phyloP scores from a whole-genome alignment of 1,139 yeast species.

The Petasospora fabianii region DNA sequence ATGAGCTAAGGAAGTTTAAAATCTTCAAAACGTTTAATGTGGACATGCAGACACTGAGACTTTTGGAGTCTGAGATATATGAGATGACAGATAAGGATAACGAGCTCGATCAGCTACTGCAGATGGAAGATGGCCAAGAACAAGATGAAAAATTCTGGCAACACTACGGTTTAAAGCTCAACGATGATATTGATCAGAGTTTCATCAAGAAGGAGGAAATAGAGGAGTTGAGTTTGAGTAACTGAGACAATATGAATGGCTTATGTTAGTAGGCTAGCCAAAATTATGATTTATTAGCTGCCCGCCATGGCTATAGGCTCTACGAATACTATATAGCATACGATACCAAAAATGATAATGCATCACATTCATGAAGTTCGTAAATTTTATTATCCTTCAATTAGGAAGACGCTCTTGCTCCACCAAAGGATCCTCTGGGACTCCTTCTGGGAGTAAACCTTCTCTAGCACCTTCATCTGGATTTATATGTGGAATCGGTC shows the following conservation, averaged over 20 bases:
- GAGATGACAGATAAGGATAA: conserved; percentile 9
- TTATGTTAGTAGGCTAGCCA: not conserved
- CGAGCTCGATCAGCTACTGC: conserved; percentile 6
- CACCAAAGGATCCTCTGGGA: too few species aligned
- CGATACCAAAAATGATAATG: too few species aligned
- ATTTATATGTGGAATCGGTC: too few species aligned
- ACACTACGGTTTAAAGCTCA: conserved; percentile 3
- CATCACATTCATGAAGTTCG: too few species aligned
- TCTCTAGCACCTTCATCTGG: too few species aligned
- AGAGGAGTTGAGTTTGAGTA: conserved; percentile 4
- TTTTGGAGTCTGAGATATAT: conserved; percentile 14
- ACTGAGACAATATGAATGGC: not conserved
- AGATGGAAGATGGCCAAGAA: conserved; percentile 4
- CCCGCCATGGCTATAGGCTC: not conserved
- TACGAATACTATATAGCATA: too few species aligned
- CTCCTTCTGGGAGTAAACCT: too few species aligned
- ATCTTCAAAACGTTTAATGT: conserved; percentile 16
- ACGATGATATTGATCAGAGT: not conserved
- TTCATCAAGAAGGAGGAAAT: not conserved
- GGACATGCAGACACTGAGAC: conserved; percentile 13
- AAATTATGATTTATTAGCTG: not conserved
- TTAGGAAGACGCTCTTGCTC: too few species aligned
- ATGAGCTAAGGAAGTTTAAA: conserved; percentile 10
- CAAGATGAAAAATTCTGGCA: conserved; percentile 2
- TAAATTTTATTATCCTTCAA: too few species aligned